phyloP scores from a whole-genome alignment of 2,329 filamentous ascomycete species.

The Pseudocercospora cruenta region DNA sequence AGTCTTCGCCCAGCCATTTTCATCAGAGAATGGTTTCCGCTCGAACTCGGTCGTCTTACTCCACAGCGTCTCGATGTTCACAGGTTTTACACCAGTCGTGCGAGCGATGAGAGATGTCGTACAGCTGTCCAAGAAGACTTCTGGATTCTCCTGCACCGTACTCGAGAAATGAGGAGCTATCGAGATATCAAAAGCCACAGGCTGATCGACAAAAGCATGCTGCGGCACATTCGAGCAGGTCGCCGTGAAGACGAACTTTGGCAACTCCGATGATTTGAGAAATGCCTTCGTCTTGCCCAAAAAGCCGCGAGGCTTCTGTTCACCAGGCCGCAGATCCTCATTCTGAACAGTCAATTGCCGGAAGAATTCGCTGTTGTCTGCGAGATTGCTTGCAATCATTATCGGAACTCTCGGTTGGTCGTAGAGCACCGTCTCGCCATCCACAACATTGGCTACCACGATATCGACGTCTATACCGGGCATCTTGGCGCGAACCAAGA shows the following conservation, averaged over 20 bases:
- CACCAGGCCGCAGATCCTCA: constrained; percentile 7
- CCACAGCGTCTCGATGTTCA: constrained; percentile 15
- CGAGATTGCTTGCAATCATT: constrained; percentile 12
- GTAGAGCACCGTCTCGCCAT: constrained; percentile 16
- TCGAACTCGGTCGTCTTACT: constrained; percentile 15
- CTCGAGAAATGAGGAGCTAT: constrained; percentile 12
- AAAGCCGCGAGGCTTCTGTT: constrained; percentile 18
- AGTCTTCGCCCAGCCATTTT: constrained; percentile 13
- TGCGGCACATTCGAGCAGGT: constrained; percentile 12
- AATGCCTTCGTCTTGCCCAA: constrained; percentile 23
- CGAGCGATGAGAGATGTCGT: constrained; percentile 22
- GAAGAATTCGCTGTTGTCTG: constrained; percentile 6
- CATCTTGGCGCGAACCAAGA: constrained; percentile 15
- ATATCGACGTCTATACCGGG: constrained; percentile 23
- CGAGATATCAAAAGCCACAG: constrained; percentile 15
- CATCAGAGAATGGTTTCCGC: constrained; percentile 17
- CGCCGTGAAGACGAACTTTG: constrained; percentile 20
- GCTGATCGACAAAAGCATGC: constrained; percentile 20
- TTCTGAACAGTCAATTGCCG: constrained; percentile 18
- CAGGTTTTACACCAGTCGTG: constrained; percentile 17
- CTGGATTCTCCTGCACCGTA: constrained; percentile 9
- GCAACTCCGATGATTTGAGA: constrained; percentile 13
- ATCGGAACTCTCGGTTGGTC: constrained; percentile 22
- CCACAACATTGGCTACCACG: constrained; percentile 2
- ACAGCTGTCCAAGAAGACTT: constrained; percentile 22